Base-by-base conservation (phyloP, 129 eudicot genomes). In the Apium graveolens region DNA sequence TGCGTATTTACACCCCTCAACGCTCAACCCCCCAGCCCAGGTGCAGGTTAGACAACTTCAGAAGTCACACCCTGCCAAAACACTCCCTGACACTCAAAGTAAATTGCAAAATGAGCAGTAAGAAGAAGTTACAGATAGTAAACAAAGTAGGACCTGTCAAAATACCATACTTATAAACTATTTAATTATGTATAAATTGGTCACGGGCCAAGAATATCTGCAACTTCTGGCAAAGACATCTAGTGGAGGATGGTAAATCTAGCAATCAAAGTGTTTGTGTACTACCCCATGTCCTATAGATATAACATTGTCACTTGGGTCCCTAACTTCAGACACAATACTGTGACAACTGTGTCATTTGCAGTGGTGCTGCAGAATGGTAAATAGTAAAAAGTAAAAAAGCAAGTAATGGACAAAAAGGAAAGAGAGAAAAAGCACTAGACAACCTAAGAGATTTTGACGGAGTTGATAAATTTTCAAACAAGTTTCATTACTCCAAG, bases 191-290 rank as follows among this genome's bases (percentile, higher is more conserved):
- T 34, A 74, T 45, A 75, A 79, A 74, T 39, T 75, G 78, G 78
- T 80, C 86, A 83, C 86, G 83, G 78, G 86, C 45, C 42, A 77
- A 79, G 86, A 79, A 83, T 83, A 82, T 80, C 83, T 75, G 83
- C 63, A 76, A 83, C 78, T 62, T 75, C 86, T 79, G 78, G 75
- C 78, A 76, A 21, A 57, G 26, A 80, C 32, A 80, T 51, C 44
- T 80, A 80, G 45, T 35, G 65, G 81, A 78, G 80, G 81, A 73
- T 73, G 17, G 57, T 38, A 72, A 79, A 77, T 73, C 72, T 71
- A 76, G 51, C 82, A 78, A 73, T 82, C 82, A 78, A 78, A 73
- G 38, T 76, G 21, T 26, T 38, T 73, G 31, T 80, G 78, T 41
- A 39, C 73, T 71, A 13, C 66, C 78, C 70, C 77, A 35, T 68